Percentiles rank a stretch among this genome's conserved stretches.
phyloP scores from a whole-genome alignment of 1,139 yeast species.

The Wickerhamomyces sp. region DNA sequence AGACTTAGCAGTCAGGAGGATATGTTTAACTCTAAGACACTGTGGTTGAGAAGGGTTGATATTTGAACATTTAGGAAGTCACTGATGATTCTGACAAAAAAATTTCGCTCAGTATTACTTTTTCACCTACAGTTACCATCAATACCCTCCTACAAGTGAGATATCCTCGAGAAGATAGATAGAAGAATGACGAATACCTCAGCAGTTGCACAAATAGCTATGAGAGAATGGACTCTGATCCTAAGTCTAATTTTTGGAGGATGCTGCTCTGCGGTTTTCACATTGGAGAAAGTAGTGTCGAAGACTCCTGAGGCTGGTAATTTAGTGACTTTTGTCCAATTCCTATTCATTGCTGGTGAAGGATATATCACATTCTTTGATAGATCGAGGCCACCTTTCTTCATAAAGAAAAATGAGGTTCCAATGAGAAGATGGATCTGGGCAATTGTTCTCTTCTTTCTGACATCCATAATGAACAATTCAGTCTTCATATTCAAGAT shows the following conservation, averaged over 20 bases:
- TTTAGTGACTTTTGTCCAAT: constrained; percentile 60
- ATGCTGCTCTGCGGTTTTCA: constrained; percentile 65
- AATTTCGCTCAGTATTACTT: too few relatives aligned
- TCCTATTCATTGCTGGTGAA: constrained; percentile 45
- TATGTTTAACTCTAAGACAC: too few relatives aligned
- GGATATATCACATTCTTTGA: constrained; percentile 37
- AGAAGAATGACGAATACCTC: neutral
- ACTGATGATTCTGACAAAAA: too few relatives aligned
- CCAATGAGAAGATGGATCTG: constrained; percentile 46
- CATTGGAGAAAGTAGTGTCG: constrained; percentile 50
- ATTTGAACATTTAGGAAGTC: too few relatives aligned
- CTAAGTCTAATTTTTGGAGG: constrained; percentile 57
- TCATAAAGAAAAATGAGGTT: constrained; percentile 33
- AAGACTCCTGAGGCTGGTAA: constrained; percentile 38
- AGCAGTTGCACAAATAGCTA: constrained; percentile 19
- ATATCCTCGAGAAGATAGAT: too few relatives aligned
- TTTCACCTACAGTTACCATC: too few relatives aligned
- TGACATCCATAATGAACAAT: constrained; percentile 53
- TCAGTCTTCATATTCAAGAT: constrained; percentile 52
- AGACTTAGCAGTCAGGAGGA: too few relatives aligned
- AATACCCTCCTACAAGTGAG: too few relatives aligned
- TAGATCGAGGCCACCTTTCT: constrained; percentile 20
- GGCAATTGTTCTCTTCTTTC: constrained; percentile 47
- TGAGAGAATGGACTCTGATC: constrained; percentile 21
- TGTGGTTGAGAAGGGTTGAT: too few relatives aligned